Percentiles rank a stretch among this genome's conserved stretches.
Evolutionary conservation across 805 yeast species (phyloP).

Genomic region (Lipomyces starkeyi): DNA sequence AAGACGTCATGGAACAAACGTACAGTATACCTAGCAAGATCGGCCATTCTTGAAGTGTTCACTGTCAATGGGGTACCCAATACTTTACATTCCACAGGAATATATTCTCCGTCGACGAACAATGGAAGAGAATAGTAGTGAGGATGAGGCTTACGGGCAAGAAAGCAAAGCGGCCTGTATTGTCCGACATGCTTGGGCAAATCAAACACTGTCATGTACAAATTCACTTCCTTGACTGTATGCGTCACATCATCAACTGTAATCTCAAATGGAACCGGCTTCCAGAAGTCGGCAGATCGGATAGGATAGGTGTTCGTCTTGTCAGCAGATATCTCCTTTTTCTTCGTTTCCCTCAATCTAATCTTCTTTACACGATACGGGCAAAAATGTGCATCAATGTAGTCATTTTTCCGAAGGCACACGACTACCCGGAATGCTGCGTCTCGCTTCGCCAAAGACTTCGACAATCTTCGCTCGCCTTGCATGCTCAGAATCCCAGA

Average conservation of each 20-base stretch:
- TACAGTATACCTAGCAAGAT: slow-evolving; percentile 11
- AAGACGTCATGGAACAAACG: slow-evolving; percentile 13
- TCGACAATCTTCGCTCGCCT: background rate
- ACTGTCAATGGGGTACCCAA: background rate
- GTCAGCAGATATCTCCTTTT: background rate
- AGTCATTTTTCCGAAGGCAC: slow-evolving; percentile 2
- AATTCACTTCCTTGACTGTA: background rate
- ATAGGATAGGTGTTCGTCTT: slow-evolving; percentile 1
- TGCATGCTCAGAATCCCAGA: background rate
- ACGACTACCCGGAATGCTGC: slow-evolving; percentile 18
- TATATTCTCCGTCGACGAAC: slow-evolving; percentile 14
- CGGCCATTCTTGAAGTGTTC: background rate
- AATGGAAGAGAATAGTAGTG: slow-evolving; percentile 3
- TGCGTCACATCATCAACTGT: slow-evolving; percentile 3
- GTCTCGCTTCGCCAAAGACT: slow-evolving; percentile 15
- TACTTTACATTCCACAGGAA: slow-evolving; percentile 4
- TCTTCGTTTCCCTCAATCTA: slow-evolving; percentile 5
- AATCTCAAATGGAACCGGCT: slow-evolving; percentile 1
- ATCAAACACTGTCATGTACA: slow-evolving; percentile 5
- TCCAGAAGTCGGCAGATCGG: slow-evolving; percentile 17
- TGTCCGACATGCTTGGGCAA: background rate
- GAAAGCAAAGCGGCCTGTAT: slow-evolving; percentile 15
- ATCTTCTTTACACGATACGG: slow-evolving; percentile 7
- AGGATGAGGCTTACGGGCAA: slow-evolving; percentile 11
- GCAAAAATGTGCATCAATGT: slow-evolving; percentile 11